Evolutionary conservation across 1,139 yeast genomes (phyloP), one percentile per base, ranked within the genome.

Genomic region (Wickerhamiella pararugosa): DNA sequence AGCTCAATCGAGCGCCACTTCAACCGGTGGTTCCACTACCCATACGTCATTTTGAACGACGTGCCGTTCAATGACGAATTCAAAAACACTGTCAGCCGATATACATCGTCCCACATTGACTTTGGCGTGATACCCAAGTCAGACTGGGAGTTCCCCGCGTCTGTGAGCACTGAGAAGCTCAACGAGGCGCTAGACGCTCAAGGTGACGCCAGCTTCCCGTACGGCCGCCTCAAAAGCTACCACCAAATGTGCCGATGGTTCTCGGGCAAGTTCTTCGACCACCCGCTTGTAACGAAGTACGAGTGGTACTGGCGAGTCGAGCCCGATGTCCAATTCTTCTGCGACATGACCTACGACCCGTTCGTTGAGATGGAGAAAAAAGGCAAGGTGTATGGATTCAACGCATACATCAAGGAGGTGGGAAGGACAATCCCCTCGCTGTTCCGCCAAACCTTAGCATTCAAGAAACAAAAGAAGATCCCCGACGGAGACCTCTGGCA

Each of bases 301-400:
- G 84, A 83, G 47, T 86, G 94, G 92, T 86, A 84, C 62, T 86
- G 96, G 95, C 68, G 96, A 43, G 84, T 87, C 7, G 96, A 87
- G 59, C 96, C 96, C 1, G 79, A 80, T 49, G 90, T 87, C 36
- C 79, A 82, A 49, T 86, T 82, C 58, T 84, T 69, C 56, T 87
- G 97, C 61, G 96, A 86, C 58, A 63, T 84, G 40, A 80, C 94
- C 0, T 84, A 86, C 61, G 96, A 87, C 60, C 94, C 95, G 15
- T 87, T 87, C 56, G 53, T 70, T 26, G 86, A 79, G 53, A 83
- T 87, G 96, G 74, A 73, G 43, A 67, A 65, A 43, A 56, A 60
- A 44, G 72, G 74, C 37, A 86, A 86, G 59, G 75, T 72, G 50
- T 86, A 86, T 54, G 96, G 95, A 0, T 87, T 82, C 59, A 82